These are phyloP conservation scores for Colletotrichum sp. DNA, from an alignment of 2,329 filamentous ascomycete species.

Conservation along the genomic window DNA sequence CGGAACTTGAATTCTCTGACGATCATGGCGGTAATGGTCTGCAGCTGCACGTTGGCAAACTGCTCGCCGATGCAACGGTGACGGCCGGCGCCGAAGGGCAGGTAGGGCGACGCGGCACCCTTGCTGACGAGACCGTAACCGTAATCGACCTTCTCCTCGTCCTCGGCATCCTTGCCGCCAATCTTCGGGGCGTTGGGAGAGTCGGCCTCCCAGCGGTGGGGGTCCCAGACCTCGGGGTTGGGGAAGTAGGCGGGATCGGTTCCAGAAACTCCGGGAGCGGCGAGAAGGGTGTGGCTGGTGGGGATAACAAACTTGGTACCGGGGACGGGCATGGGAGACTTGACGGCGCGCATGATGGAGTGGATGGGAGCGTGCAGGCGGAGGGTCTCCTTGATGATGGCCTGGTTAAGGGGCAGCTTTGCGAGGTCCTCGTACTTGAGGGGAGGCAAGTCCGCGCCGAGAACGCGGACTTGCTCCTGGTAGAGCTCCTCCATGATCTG, in stretches of 20 bases:
- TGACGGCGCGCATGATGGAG: constrained; percentile 92
- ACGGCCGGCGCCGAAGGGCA: constrained; percentile 91
- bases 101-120: constrained; percentile 86
- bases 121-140: constrained; percentile 94
- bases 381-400: constrained; percentile 90
- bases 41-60: constrained; percentile 91
- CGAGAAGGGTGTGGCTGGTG: constrained; percentile 78
- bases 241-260: constrained; percentile 79
- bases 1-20: constrained; percentile 82
- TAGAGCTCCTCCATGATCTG: constrained; percentile 82
- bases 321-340: constrained; percentile 82
- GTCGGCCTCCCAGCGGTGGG: constrained; percentile 84
- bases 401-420: constrained; percentile 80
- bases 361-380: constrained; percentile 92
- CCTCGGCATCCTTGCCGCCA: constrained; percentile 48
- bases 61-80: constrained; percentile 97
- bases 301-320: constrained; percentile 86
- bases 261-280: constrained; percentile 83
- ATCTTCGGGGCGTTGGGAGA: constrained; percentile 59
- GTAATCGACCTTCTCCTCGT: constrained; percentile 84
- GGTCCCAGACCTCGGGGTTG: constrained; percentile 83
- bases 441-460: constrained; percentile 77
- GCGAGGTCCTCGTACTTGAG: constrained; percentile 80
- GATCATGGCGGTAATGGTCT: constrained; percentile 80
- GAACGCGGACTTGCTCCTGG: constrained; percentile 75